Base-by-base conservation (phyloP, 2,329 filamentous ascomycete genomes). In the Paecilomyces variotii region DNA sequence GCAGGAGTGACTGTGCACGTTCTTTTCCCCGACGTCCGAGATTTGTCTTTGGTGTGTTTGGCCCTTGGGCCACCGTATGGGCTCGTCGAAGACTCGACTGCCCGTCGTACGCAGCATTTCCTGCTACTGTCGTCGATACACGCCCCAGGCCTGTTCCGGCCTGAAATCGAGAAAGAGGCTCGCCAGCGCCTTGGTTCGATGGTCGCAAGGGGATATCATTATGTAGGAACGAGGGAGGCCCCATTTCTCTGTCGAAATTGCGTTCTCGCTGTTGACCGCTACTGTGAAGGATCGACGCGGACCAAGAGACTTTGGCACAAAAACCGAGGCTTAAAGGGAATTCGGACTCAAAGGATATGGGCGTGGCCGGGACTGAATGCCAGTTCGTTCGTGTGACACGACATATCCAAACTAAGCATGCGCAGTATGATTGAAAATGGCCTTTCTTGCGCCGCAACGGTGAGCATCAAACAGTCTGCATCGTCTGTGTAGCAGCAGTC, bases 1-100 rank as follows among this genome's bases (percentile, higher is more conserved):
- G 75, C 55, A 74, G 64, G 14, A 75, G 66, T 6, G 72, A 74
- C 62, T 65, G 74, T 61, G 67, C 66, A 52, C 67, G 68, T 32
- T 71, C 65, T 61, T 71, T 67, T 60, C 65, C 74, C 62, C 66
- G 71, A 51, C 66, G 58, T 52, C 68, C 67, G 53, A 70, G 58
- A 59, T 67, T 70, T 54, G 62, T 66, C 60, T 68, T 71, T 26
- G 67, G 63, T 27, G 67, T 45, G n/a, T 45, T 60, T 54, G 68
- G 66, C 60, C 66, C 69, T 59, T 74, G 71, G 60, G 72, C 67
- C 56, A 75, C 70, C 4, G 74, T 76, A 57, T 76, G 71, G 54
- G 73, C 73, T 52, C 73, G 70, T 62, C 72, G 70, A 50, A 76
- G 61, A 58, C 62, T 62, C 14, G 59, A 65, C 53, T 66, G 64